phyloP scores from a whole-genome alignment of 1,284 basidiomycete genomes.

The Sporisorium reilianum region DNA sequence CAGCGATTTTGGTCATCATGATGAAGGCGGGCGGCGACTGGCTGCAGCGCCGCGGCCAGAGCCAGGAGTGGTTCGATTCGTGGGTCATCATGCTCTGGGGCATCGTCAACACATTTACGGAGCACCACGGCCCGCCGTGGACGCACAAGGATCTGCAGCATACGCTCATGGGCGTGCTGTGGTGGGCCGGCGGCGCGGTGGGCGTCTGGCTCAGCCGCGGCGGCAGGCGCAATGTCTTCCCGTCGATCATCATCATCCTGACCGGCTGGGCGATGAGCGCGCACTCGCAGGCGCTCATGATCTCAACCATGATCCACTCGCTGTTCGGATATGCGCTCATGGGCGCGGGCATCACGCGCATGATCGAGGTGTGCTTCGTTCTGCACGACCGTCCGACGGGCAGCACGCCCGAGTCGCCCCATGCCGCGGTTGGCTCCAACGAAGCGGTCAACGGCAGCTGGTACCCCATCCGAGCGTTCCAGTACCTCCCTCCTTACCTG shows the following conservation, averaged over 20 bases:
- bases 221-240: constrained; percentile 85
- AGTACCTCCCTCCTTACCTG: constrained; percentile 65
- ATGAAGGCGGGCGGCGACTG: constrained; percentile 85
- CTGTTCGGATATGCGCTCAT: constrained; percentile 88
- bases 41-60: constrained; percentile 74
- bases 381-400: constrained; percentile 70
- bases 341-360: constrained; percentile 82
- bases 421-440: constrained; percentile 8
- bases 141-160: constrained; percentile 95
- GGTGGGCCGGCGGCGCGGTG: constrained; percentile 91
- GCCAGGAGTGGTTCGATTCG: constrained; percentile 90
- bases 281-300: constrained; percentile 80
- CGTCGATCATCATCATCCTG: constrained; percentile 79
- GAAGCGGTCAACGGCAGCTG: constrained; percentile 43
- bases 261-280: constrained; percentile 92
- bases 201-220: constrained; percentile 87
- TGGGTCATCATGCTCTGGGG: constrained; percentile 88
- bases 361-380: constrained; percentile 87
- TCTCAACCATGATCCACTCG: constrained; percentile 77
- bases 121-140: constrained; percentile 71
- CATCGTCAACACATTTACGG: constrained; percentile 90
- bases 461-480: constrained; percentile 58
- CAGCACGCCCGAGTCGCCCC: constrained; percentile 16
- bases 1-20: constrained; percentile 83
- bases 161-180: constrained; percentile 74